Evolutionary conservation across 768 basidiomycete genomes (phyloP), one percentile per base, ranked within the genome.

Genomic region (Kwoniella newhampshirensis): DNA sequence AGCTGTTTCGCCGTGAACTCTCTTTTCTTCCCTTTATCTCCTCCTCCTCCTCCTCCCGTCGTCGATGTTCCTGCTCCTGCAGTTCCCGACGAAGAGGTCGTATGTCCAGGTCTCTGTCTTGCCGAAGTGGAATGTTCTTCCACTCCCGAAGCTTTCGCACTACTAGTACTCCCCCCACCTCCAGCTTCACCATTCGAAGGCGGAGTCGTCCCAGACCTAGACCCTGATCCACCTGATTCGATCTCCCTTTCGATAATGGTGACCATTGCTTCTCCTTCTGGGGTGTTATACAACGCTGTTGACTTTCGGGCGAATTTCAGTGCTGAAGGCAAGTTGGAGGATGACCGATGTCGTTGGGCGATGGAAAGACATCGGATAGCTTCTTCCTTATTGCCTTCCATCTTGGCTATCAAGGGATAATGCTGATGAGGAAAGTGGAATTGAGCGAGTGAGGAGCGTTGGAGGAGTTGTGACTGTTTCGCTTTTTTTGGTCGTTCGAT

Each of bases 251-350:
- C 84, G 36, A 96, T 84, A 12, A 82, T 78, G 12, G 81, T 81
- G 30, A 92, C 81, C 32, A 94, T 78, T 57, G 82, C 82, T 39
- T 80, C 72, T 12, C 87, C 93, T 74, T 90, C 85, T 9, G 85
- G 81, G 0, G 91, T 91, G 50, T 85, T 80, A 76, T 87, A 91
- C 41, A 97, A 81, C 5, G 85, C 79, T 59, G 91, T 83, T 11
- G 88, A 90, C 78, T 97, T 97, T 76, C 86, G 84, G 59, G 86
- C 87, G 79, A 97, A 93, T 75, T 89, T 90, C 72, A 86, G 84
- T 1, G 93, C 91, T 2, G 87, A 84, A 40, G 86, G 60, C 52
- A 85, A 78, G 75, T 93, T 90, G 45, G 83, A 85, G 42, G 84
- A 80, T 51, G 85, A 82, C 59, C 83, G 81, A 75, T 92, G 86